Base-by-base conservation (phyloP, 768 basidiomycete genomes). In the Tulasnella sp. region DNA sequence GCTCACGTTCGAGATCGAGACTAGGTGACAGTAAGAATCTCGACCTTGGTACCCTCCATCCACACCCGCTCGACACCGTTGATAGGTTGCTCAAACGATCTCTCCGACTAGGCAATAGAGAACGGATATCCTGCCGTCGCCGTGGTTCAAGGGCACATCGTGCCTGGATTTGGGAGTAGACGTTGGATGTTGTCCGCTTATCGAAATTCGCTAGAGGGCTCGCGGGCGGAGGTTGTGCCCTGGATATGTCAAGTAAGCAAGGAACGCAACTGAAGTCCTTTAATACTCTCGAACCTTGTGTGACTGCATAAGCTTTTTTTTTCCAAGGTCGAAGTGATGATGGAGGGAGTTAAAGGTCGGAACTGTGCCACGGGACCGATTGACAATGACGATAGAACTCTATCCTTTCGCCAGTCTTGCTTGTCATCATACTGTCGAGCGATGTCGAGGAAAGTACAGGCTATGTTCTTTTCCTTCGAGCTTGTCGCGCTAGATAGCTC, bases 301-400 rank as follows among this genome's bases (percentile, higher is more conserved):
- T 91, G 72, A 92, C 87, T 1, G 83, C 79, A 76, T 85, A 94
- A 81, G 1, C 82, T 81, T 35, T 83, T 79, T 78, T 94, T 92
- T 76, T 90, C 90, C 2, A 84, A 79, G 0, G 87, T 87, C 19
- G 83, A 80, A 34, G 88, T 81, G 8, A 83, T 79, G 16, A 95
- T n/a, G n/a, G n/a, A 81, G 8, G 85, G 86, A 75, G 89, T 89
- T 29, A 94, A 87, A 9, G 84, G 80, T 41, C 84, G 81, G 0
- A 91, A 87, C 67, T 83, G n/a, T n/a, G n/a, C n/a, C n/a, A n/a
- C n/a, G n/a, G n/a, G 75, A 92, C 93, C 6, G 84, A 83, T 78
- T 89, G 89, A n/a, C 91, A 92, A 76, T 90, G 90, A 77, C 88
- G 87, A 78, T 93, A 94, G 19, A 94, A 84, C 70, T 91, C 89